Evolutionary conservation across 352 stramenopile species (phyloP), one percentile per base, ranked within the genome.

Genomic region (Phytophthora boehmeriae): DNA sequence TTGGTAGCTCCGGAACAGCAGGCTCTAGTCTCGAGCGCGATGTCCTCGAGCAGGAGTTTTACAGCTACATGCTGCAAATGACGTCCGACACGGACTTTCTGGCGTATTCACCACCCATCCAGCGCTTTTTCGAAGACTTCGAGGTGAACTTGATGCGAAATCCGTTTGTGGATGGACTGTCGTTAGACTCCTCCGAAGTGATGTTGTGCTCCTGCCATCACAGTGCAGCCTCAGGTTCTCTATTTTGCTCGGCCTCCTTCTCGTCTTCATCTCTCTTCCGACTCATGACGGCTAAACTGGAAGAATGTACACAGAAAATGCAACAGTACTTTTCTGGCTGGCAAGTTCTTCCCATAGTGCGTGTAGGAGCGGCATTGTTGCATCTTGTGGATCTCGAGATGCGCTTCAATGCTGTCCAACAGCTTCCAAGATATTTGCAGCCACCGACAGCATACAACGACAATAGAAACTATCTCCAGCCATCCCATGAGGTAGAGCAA

Each of bases 171-270:
- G 83, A 92, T 34, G 83, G 80, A 28, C 68, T 92, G 5, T 68
- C 83, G 1, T 61, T 92, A 10, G 80, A 89, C n/a, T 78, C 80
- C 22, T 89, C 76, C 17, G 83, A 92, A 65, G 59, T 92, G 34
- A 35, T 92, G 63, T 61, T 92, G 2, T 90, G 80, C 20, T 80
- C 78, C 1, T 92, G 83, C 41, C 76, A 89, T 32, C 66, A 72
- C 39, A 60, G 63, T 14, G 57, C 66, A 2, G 25, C 60, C 0
- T 72, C 68, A 5, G 23, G 54, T 20, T 39, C 25, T 32, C 58
- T 76, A 13, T 70, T 77, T 32, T 73, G 58, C 16, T 86, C 75
- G 17, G 63, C 56, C 9, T 53, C 64, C 1, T 53, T 54, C 0
- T 67, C 68, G 0, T 72, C 75, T 1, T 75, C 66, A 4, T 82